Evolutionary conservation across 2,329 filamentous ascomycete species (phyloP).

Genomic region (Aspergillus hortae): DNA sequence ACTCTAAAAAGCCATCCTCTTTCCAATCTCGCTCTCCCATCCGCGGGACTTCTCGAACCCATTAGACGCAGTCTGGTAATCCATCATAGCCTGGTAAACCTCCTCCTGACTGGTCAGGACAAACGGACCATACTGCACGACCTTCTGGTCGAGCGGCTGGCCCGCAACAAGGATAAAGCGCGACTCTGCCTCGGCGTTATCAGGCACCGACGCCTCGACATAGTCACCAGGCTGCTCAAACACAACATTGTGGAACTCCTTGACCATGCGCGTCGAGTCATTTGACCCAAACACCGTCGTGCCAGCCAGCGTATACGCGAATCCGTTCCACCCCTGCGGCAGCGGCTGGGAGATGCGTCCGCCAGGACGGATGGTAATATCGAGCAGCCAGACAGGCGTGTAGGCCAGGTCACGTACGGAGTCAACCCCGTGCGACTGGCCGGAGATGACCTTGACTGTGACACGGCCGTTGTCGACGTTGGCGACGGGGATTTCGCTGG

Average conservation of each 20-base stretch:
- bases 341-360: conserved; percentile 71
- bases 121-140: conserved; percentile 83
- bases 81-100: conserved; percentile 71
- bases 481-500: conserved; percentile 73
- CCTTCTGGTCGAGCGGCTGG: conserved; percentile 71
- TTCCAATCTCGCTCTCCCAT: conserved; percentile 86
- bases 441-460: conserved; percentile 84
- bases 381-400: conserved; percentile 94
- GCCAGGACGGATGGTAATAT: conserved; percentile 75
- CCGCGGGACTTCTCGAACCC: conserved; percentile 75
- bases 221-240: conserved; percentile 77
- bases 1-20: conserved; percentile 56
- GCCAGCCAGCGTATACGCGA: conserved; percentile 80
- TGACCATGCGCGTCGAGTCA: conserved; percentile 24
- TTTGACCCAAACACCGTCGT: conserved; percentile 59
- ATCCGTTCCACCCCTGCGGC: conserved; percentile 82
- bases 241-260: conserved; percentile 80
- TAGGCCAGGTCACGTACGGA: conserved; percentile 88
- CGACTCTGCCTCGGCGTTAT: conserved; percentile 56
- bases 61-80: conserved; percentile 69
- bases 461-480: conserved; percentile 70
- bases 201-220: conserved; percentile 67
- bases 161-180: conserved; percentile 68
- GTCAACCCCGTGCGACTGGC: conserved; percentile 77
- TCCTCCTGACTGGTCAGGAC: conserved; percentile 70